Conservation (phyloP, 2,329 filamentous ascomycete genomes). For the Sclerotinia spermophila region DNA sequence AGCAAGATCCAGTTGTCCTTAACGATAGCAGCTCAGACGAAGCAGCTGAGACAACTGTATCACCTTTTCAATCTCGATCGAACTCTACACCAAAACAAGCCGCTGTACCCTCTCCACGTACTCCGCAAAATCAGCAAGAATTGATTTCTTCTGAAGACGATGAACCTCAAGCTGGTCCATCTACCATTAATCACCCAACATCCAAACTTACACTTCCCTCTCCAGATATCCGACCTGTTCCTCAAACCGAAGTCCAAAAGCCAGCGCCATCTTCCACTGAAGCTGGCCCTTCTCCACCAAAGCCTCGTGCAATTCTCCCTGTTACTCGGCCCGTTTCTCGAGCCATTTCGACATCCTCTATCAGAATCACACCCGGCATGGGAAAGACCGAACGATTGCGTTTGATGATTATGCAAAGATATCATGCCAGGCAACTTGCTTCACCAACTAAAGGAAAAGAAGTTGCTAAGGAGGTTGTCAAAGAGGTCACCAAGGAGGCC, state of each 20-base stretch:
- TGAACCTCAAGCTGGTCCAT: constrained; percentile 1
- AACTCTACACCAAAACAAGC: background rate
- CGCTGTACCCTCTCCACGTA: background rate
- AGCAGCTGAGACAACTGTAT: background rate
- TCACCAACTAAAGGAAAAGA: background rate
- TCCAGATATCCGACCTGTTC: background rate
- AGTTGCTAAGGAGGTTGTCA: background rate
- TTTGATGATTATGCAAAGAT: background rate
- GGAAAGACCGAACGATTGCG: background rate
- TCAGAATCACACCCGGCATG: background rate
- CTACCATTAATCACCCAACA: background rate
- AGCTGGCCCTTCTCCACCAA: background rate
- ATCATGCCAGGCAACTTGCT: background rate
- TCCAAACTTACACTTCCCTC: background rate
- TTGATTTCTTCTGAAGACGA: background rate
- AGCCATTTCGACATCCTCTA: background rate
- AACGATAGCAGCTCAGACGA: constrained; percentile 6
- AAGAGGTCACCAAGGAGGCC: background rate
- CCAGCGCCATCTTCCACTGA: background rate
- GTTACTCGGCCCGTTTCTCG: background rate
- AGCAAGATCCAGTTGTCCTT: constrained; percentile 2
- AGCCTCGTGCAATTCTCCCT: background rate
- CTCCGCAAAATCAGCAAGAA: background rate
- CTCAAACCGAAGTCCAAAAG: background rate
- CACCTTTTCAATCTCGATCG: background rate